Percentiles rank a stretch among this genome's conserved stretches.
These are phyloP conservation scores for Ulmus americana DNA, from an alignment of 331 rosid genomes.

Conservation along the genomic window DNA sequence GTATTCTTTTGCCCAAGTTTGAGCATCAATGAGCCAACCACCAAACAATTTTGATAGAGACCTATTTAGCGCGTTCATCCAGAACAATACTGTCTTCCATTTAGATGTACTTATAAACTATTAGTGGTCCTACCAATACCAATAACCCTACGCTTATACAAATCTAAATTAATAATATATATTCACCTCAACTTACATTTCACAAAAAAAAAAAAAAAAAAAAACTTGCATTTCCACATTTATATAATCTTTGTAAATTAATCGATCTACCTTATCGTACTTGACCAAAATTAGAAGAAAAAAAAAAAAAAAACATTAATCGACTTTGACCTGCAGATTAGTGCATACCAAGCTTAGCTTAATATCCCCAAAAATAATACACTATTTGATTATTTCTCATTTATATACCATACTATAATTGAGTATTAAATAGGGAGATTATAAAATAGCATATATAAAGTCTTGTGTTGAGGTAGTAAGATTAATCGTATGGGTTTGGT, in stretches of 20 bases:
- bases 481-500: slow-evolving; percentile 9
- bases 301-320: not conserved
- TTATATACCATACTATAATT: not conserved
- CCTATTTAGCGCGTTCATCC: slow-evolving; percentile 21
- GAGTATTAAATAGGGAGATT: not conserved
- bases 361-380: not conserved
- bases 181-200: not conserved
- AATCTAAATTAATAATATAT: not conserved
- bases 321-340: slow-evolving; percentile 1
- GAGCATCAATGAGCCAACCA: not conserved
- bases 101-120: not conserved
- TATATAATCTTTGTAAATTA: not conserved
- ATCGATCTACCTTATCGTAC: not conserved
- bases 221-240: not conserved
- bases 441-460: not conserved
- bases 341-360: not conserved
- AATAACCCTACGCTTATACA: not conserved
- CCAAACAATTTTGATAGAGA: slow-evolving; percentile 1
- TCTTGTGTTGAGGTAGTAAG: not conserved
- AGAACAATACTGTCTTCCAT: slow-evolving; percentile 3
- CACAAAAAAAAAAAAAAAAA: too few relatives aligned
- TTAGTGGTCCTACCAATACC: slow-evolving; percentile 1
- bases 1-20: not conserved
- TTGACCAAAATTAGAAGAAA: not conserved
- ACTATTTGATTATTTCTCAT: not conserved